Evolutionary conservation across 1,284 basidiomycete species (phyloP).

Genomic region (Ceratobasidium sp.): DNA sequence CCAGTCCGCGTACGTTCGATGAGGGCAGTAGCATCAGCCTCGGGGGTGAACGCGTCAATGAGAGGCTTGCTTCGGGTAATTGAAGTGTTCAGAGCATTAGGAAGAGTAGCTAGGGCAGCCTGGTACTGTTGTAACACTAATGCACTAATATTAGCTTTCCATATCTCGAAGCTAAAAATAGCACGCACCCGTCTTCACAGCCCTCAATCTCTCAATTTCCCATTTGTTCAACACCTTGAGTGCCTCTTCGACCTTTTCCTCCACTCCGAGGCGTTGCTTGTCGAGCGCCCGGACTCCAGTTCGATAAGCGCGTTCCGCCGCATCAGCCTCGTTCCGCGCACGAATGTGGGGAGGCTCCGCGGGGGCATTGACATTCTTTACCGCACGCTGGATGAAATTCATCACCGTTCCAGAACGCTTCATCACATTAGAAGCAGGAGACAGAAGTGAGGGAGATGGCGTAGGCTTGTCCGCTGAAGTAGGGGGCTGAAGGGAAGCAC

Average conservation of each 20-base stretch:
- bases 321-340: constrained; percentile 74
- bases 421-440: constrained; percentile 62
- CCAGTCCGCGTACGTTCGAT: constrained; percentile 90
- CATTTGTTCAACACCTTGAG: constrained; percentile 79
- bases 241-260: constrained; percentile 82
- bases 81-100: constrained; percentile 66
- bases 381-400: constrained; percentile 72
- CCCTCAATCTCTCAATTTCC: constrained; percentile 80
- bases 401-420: constrained; percentile 72
- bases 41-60: constrained; percentile 56
- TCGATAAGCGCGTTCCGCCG: constrained; percentile 77
- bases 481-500: constrained; percentile 23
- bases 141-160: constrained; percentile 23
- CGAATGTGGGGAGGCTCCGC: constrained; percentile 69
- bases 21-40: constrained; percentile 77
- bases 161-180: constrained; percentile 18
- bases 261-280: constrained; percentile 76
- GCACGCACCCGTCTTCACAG: constrained; percentile 75
- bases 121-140: constrained; percentile 83
- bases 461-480: constrained; percentile 21
- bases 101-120: constrained; percentile 71
- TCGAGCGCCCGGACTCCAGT: constrained; percentile 77
- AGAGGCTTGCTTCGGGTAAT: constrained; percentile 50
- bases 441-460: constrained; percentile 45
- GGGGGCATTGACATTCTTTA: constrained; percentile 55